Conservation (phyloP, 164 flowering plant species). For the Santalum album region DNA sequence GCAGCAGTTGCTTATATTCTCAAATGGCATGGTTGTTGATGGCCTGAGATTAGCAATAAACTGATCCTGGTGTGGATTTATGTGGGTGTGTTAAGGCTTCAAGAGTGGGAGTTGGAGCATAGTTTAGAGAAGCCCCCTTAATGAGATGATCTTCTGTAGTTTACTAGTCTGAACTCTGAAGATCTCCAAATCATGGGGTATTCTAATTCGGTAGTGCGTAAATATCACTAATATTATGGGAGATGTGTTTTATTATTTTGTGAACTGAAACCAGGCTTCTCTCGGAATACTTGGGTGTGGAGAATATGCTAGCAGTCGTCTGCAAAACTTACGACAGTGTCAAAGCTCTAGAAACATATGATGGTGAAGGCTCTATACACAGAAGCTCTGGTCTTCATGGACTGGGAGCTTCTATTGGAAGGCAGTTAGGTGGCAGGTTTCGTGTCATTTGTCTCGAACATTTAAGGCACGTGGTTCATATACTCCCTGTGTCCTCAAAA, state of each 20-base stretch:
- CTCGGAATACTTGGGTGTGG: conserved; percentile 69
- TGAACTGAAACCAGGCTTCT: conserved; percentile 39
- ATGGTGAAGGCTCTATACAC: conserved; percentile 46
- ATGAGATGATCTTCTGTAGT: too few species aligned
- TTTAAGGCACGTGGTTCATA: conserved; percentile 35
- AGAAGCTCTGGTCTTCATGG: conserved; percentile 61
- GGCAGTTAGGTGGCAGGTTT: conserved; percentile 54
- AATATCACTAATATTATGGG: too few species aligned
- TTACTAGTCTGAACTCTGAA: too few species aligned
- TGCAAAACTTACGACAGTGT: conserved; percentile 64
- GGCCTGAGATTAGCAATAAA: too few species aligned
- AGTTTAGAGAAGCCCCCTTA: too few species aligned
- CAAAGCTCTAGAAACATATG: conserved; percentile 65
- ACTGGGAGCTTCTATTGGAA: conserved; percentile 56
- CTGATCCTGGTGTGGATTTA: too few species aligned
- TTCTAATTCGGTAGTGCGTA: too few species aligned
- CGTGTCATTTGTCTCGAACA: conserved; percentile 67
- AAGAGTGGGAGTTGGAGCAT: too few species aligned
- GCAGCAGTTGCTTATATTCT: too few species aligned
- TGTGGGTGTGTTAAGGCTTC: too few species aligned
- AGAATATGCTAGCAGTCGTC: conserved; percentile 68
- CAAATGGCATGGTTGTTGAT: too few species aligned
- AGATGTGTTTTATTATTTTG: neutral
- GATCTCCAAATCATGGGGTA: too few species aligned
- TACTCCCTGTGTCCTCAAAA: neutral